Conservation (phyloP, 805 yeast genomes). For the Debaryomyces prosopidis region DNA sequence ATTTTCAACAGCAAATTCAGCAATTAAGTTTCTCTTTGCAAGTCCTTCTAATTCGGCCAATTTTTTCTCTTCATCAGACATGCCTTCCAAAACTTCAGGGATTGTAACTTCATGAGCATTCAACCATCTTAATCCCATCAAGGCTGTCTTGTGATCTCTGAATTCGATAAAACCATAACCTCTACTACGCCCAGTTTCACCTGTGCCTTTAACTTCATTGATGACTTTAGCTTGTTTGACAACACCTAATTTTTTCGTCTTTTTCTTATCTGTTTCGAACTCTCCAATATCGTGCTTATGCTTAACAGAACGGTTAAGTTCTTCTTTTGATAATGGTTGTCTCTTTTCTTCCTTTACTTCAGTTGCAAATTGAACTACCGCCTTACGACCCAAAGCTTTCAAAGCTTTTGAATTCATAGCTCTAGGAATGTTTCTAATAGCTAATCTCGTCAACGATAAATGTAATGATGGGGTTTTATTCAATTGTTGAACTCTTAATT, state of each 20-base stretch:
- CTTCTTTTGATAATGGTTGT: constrained; percentile 89
- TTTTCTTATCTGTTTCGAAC: constrained; percentile 46
- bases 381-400: constrained; percentile 91
- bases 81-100: constrained; percentile 71
- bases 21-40: constrained; percentile 76
- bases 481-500: constrained; percentile 84
- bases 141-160: constrained; percentile 87
- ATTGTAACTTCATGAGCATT: constrained; percentile 84
- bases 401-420: constrained; percentile 85
- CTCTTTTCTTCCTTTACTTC: constrained; percentile 76
- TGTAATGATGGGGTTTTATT: constrained; percentile 89
- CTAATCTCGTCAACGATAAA: constrained; percentile 91
- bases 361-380: constrained; percentile 89
- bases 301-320: constrained; percentile 73
- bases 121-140: constrained; percentile 96
- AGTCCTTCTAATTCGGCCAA: constrained; percentile 52
- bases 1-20: constrained; percentile 94
- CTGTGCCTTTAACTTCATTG: constrained; percentile 87
- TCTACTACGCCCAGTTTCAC: constrained; percentile 85
- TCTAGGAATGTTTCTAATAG: constrained; percentile 91
- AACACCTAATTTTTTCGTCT: constrained; percentile 79
- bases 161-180: constrained; percentile 96
- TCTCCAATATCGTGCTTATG: constrained; percentile 49
- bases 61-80: constrained; percentile 66
- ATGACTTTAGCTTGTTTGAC: constrained; percentile 92